These are phyloP conservation scores for Emericellopsis terricola DNA, from an alignment of 495 filamentous ascomycete species.

Conservation along the genomic window DNA sequence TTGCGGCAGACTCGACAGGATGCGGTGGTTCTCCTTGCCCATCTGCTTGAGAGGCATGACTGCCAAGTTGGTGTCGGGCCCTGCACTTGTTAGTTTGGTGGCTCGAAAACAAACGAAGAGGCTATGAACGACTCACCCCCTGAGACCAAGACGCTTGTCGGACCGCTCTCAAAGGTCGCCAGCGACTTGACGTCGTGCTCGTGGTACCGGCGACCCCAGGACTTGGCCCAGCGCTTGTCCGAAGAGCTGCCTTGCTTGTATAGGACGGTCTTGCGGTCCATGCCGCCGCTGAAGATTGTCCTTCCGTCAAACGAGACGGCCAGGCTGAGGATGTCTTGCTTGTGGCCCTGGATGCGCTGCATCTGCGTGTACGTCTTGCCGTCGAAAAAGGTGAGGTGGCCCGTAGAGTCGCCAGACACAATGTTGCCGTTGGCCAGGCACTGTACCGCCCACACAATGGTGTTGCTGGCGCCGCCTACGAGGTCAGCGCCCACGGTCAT, in stretches of 20 bases:
- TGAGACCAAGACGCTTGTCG: conserved; percentile 73
- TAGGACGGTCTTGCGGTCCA: conserved; percentile 70
- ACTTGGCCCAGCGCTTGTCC: conserved; percentile 56
- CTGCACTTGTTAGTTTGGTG: background rate
- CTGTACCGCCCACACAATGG: conserved; percentile 85
- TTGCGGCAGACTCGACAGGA: conserved; percentile 67
- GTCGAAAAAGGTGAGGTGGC: conserved; percentile 85
- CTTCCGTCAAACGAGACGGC: conserved; percentile 62
- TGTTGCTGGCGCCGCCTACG: conserved; percentile 57
- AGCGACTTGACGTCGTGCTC: conserved; percentile 89
- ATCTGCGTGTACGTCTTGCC: conserved; percentile 73
- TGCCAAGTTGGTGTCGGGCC: conserved; percentile 59
- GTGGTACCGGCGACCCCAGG: conserved; percentile 70
- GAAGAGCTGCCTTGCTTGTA: conserved; percentile 49
- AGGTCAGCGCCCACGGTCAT: conserved; percentile 74
- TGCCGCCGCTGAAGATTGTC: conserved; percentile 76
- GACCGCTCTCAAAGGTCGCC: conserved; percentile 69
- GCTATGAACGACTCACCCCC: conserved; percentile 65
- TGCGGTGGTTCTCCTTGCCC: conserved; percentile 62
- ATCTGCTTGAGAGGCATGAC: conserved; percentile 65
- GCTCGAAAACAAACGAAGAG: no score
- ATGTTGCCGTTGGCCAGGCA: conserved; percentile 74
- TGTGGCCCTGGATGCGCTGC: conserved; percentile 69
- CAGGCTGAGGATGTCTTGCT: conserved; percentile 78
- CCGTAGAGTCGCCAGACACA: conserved; percentile 86